Evolutionary conservation across 441 rosid species (phyloP).

Genomic region (Euphorbia corollata): DNA sequence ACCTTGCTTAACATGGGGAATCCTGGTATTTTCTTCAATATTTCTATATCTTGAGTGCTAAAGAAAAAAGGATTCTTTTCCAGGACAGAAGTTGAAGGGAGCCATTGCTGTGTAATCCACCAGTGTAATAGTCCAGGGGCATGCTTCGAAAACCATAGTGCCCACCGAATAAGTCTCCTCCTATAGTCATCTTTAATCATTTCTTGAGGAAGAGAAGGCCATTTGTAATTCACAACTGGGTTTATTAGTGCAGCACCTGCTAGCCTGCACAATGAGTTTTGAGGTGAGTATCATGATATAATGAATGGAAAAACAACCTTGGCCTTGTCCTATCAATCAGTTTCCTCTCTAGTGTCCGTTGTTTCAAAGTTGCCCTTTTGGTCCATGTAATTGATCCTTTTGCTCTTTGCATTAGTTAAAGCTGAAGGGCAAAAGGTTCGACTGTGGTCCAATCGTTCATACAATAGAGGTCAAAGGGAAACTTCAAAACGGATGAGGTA

Average conservation of each 20-base stretch:
- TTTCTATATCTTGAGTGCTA: slow-evolving; percentile 35
- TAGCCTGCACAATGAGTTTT: slow-evolving; percentile 34
- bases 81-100: slow-evolving; percentile 36
- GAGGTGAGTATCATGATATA: slow-evolving; percentile 1
- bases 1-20: slow-evolving; percentile 34
- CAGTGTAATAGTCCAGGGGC: slow-evolving; percentile 67
- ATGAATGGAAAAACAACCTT: too few relatives aligned
- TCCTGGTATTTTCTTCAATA: slow-evolving; percentile 30
- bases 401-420: too few relatives aligned
- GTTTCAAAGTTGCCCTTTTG: too few relatives aligned
- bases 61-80: slow-evolving; percentile 38
- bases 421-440: too few relatives aligned
- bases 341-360: too few relatives aligned
- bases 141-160: slow-evolving; percentile 37
- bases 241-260: slow-evolving; percentile 68
- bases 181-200: slow-evolving; percentile 39
- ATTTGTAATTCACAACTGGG: slow-evolving; percentile 65
- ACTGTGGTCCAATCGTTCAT: too few relatives aligned
- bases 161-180: slow-evolving; percentile 22
- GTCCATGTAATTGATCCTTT: too few relatives aligned
- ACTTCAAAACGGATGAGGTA: too few relatives aligned
- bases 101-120: slow-evolving; percentile 72
- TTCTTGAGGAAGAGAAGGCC: slow-evolving; percentile 61
- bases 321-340: too few relatives aligned
- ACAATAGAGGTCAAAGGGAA: too few relatives aligned